Evolutionary conservation across 2,329 filamentous ascomycete genomes (phyloP), one percentile per base, ranked within the genome.

Genomic region (Phyllachora maydis): DNA sequence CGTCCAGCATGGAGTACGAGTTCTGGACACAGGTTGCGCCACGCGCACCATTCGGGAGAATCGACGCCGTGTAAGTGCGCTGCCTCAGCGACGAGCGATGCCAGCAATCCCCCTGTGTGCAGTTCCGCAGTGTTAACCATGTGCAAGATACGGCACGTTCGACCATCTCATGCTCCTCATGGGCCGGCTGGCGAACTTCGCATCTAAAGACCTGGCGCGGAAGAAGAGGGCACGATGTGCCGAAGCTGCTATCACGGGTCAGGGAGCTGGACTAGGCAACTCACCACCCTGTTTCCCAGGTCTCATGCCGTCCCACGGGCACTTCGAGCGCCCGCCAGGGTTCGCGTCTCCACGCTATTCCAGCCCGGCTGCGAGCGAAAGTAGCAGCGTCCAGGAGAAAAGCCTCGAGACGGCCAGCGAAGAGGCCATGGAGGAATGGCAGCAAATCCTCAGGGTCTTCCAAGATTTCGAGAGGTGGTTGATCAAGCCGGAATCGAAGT

Each of bases 21-120:
- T 56, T 65, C 30, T 92, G 81, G 78, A 69, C 68, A n/a, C 73
- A 85, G 38, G 91, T 82, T 39, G 78, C 79, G 18, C 88, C 88
- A 4, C 63, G 88, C 39, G 76, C 77, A 7, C 73, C 75, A 1
- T 58, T 92, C 20, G 81, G 79, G 11, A 70, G 65, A 30, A 51
- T 74, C 4, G 74, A 83, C 38, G 75, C 79, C 7, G 65, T 66
- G 66, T 72, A 49, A 52, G 65, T 47, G 7, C 7, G 6, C 4
- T 22, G 6, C 11, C 6, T 8, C 17, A 8, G 3, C 12, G 12
- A 16, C 10, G n/a, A n/a, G n/a, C n/a, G n/a, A n/a, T n/a, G n/a
- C n/a, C n/a, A n/a, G n/a, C n/a, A n/a, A n/a, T n/a, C n/a, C n/a
- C n/a, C n/a, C n/a, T n/a, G n/a, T n/a, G n/a, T n/a, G n/a, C n/a